A percentile compares a stretch with the other conserved stretches of the same genome.
These are phyloP conservation scores for Mycosarcoma maydis DNA, from an alignment of 1,284 basidiomycete genomes.

Conservation along the genomic window DNA sequence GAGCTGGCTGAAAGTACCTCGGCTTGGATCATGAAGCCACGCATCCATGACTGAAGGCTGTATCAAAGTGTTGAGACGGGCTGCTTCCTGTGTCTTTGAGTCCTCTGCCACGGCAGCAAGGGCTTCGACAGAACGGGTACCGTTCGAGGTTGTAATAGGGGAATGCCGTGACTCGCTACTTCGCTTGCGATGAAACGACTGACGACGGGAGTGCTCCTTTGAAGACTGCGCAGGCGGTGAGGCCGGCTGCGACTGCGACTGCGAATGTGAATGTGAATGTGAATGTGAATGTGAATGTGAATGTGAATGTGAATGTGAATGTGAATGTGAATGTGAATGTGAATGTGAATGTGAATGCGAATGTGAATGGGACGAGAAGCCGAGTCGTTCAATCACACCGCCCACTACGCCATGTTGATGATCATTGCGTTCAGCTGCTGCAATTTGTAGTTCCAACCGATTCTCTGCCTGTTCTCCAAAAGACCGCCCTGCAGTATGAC, in stretches of 20 bases:
- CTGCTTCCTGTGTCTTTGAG: background rate
- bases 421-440: slow-evolving; percentile 45
- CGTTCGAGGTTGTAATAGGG: background rate
- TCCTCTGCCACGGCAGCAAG: background rate
- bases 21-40: slow-evolving; percentile 27
- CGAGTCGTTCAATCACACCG: slow-evolving; percentile 41
- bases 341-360: slow-evolving; percentile 8
- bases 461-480: slow-evolving; percentile 32
- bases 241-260: slow-evolving; percentile 4
- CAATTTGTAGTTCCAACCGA: slow-evolving; percentile 38
- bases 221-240: background rate
- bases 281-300: slow-evolving; percentile 7
- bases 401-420: slow-evolving; percentile 47
- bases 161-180: slow-evolving; percentile 21
- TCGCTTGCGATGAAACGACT: slow-evolving; percentile 17
- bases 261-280: too few relatives aligned
- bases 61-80: background rate
- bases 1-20: slow-evolving; percentile 22
- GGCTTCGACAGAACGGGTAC: background rate
- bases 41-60: slow-evolving; percentile 16
- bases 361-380: slow-evolving; percentile 19
- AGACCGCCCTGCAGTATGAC: slow-evolving; percentile 25
- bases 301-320: slow-evolving; percentile 9
- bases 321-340: slow-evolving; percentile 13
- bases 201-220: slow-evolving; percentile 10